Evolutionary conservation across 1,284 basidiomycete genomes (phyloP).

Genomic region (Ganoderma resinaceum): DNA sequence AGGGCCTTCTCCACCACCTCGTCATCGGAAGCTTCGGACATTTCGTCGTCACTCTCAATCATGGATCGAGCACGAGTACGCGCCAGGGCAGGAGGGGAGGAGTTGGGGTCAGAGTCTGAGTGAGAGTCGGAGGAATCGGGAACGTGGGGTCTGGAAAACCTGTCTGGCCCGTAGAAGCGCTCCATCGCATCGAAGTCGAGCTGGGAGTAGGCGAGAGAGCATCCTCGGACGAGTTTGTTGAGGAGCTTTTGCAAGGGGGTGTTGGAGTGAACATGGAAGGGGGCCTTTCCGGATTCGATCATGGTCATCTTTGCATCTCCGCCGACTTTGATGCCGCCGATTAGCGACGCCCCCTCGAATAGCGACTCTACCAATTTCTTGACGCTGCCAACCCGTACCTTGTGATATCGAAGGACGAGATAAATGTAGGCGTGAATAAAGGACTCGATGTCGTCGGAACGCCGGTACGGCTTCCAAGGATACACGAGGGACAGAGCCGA

Average conservation of each 20-base stretch:
- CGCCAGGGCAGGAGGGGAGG: neutral
- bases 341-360: no score
- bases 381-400: neutral
- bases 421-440: conserved; percentile 15
- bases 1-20: no score
- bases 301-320: neutral
- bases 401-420: conserved; percentile 2
- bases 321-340: no score
- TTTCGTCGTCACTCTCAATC: neutral
- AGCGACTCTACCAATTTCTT: no score
- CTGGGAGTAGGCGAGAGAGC: neutral
- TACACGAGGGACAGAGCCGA: conserved; percentile 11
- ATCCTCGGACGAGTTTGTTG: neutral
- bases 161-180: neutral
- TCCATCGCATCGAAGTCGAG: neutral
- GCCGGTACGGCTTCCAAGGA: conserved; percentile 15
- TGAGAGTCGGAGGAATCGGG: neutral
- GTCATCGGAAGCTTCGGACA: neutral
- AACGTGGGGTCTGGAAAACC: neutral
- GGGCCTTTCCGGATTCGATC: no score
- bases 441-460: conserved; percentile 27
- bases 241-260: neutral
- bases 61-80: neutral
- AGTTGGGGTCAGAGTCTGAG: neutral
- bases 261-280: neutral